phyloP scores from a whole-genome alignment of 192 early-diverging fungal species.

The Coemansia erecta region DNA sequence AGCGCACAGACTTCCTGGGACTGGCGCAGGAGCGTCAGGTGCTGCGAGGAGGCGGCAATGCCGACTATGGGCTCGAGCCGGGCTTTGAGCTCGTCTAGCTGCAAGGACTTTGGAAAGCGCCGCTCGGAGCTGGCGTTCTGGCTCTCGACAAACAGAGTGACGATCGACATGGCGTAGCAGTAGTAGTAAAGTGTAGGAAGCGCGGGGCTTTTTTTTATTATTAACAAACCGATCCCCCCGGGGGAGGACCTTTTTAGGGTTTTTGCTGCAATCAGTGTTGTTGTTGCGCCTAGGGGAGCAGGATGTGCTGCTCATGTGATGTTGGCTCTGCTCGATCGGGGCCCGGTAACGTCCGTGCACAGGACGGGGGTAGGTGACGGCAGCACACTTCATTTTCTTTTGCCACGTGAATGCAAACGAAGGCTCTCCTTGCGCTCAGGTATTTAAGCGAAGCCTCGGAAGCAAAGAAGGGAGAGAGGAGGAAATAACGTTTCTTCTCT shows the following conservation, averaged over 20 bases:
- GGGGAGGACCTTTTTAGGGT: no score
- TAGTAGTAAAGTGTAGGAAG: no score
- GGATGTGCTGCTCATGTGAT: no score
- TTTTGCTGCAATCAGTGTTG: background rate
- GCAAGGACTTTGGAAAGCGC: slow-evolving; percentile 64
- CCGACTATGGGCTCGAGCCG: slow-evolving; percentile 93
- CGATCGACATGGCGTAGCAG: slow-evolving; percentile 57
- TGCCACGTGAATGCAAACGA: no score
- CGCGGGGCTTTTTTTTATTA: background rate
- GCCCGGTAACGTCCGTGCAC: no score
- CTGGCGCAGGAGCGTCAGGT: slow-evolving; percentile 61
- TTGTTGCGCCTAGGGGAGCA: no score
- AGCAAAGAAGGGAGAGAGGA: background rate
- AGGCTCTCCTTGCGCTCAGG: background rate
- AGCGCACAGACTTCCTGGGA: slow-evolving; percentile 54
- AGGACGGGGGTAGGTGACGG: no score
- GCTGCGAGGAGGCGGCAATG: slow-evolving; percentile 67
- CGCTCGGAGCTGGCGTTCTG: slow-evolving; percentile 82
- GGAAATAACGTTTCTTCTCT: background rate
- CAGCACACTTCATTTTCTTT: no score
- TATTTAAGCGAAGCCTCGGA: background rate
- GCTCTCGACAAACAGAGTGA: slow-evolving; percentile 86
- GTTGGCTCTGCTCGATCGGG: no score
- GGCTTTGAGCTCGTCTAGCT: slow-evolving; percentile 47
- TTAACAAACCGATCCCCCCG: background rate